These are phyloP conservation scores for Choiromyces venosus DNA, from an alignment of 495 filamentous ascomycete species.

Conservation along the genomic window DNA sequence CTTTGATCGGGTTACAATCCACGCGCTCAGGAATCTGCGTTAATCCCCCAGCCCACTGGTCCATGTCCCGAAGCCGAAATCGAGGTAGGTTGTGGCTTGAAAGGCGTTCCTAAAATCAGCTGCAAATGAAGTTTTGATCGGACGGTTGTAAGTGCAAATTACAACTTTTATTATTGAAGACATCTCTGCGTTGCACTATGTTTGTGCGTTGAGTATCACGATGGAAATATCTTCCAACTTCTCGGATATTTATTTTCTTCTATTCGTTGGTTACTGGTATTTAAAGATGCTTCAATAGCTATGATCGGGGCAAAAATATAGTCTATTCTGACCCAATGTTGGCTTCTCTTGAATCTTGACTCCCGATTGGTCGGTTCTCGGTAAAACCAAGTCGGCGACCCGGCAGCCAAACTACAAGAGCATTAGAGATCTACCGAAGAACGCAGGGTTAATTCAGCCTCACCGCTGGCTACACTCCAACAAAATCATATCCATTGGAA, in stretches of 20 bases:
- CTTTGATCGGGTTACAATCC: not conserved
- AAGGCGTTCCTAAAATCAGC: not conserved
- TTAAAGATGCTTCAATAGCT: not conserved
- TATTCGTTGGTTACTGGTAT: not conserved
- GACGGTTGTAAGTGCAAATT: not conserved
- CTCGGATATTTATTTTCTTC: not conserved
- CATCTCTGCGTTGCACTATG: not conserved
- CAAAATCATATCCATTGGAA: not conserved
- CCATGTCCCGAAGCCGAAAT: not conserved
- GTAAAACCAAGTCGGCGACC: slow-evolving; percentile 1
- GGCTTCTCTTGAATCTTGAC: not conserved
- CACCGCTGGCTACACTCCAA: not conserved
- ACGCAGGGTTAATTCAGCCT: not conserved
- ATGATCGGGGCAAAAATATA: not conserved
- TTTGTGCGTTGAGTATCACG: not conserved
- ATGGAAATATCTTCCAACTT: not conserved
- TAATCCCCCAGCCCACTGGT: not conserved
- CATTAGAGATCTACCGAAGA: not conserved
- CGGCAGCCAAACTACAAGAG: not conserved
- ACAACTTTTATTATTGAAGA: not conserved
- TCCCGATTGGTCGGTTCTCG: not conserved
- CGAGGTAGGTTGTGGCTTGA: not conserved
- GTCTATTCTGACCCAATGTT: not conserved
- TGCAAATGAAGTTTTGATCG: not conserved
- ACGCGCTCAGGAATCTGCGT: not conserved